These are phyloP conservation scores for Domatiomyces globalis DNA, from an alignment of 2,329 filamentous ascomycete genomes.

Conservation along the genomic window DNA sequence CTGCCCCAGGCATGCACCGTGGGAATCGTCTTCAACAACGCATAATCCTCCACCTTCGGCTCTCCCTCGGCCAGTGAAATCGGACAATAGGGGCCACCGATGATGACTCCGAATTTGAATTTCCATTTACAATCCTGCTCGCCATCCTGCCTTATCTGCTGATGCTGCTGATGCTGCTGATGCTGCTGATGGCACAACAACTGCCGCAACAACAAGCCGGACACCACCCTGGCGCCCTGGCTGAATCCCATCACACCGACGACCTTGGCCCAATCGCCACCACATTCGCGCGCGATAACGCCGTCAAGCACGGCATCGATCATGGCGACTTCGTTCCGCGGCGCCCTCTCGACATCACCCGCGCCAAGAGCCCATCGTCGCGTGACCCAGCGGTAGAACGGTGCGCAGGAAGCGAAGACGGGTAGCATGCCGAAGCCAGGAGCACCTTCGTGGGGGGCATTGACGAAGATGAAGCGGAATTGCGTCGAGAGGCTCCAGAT, in stretches of 20 bases:
- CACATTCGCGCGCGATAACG: slow-evolving; percentile 15
- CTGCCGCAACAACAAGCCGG: slow-evolving; percentile 19
- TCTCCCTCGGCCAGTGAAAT: slow-evolving; percentile 8
- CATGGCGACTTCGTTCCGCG: slow-evolving; percentile 10
- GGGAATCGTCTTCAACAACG: slow-evolving; percentile 10
- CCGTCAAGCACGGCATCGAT: slow-evolving; percentile 10
- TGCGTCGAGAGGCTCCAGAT: slow-evolving; percentile 20
- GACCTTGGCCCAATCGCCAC: slow-evolving; percentile 15
- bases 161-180: neutral
- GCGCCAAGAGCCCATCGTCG: slow-evolving; percentile 11
- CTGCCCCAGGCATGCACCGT: slow-evolving; percentile 19
- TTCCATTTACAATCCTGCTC: slow-evolving; percentile 4
- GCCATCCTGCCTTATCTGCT: neutral
- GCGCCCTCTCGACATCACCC: slow-evolving; percentile 11
- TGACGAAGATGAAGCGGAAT: slow-evolving; percentile 26
- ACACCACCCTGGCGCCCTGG: slow-evolving; percentile 22
- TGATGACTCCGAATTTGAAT: slow-evolving; percentile 16
- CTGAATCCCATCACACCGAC: slow-evolving; percentile 25
- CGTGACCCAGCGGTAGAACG: slow-evolving; percentile 25
- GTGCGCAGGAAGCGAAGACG: slow-evolving; percentile 24
- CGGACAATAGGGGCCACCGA: slow-evolving; percentile 18
- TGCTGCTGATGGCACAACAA: slow-evolving; percentile 10
- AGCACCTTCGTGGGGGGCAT: slow-evolving; percentile 20
- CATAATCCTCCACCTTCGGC: slow-evolving; percentile 7
- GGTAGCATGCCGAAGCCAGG: slow-evolving; percentile 26